Evolutionary conservation across 805 yeast species (phyloP).

Genomic region (Candida krabiensis): DNA sequence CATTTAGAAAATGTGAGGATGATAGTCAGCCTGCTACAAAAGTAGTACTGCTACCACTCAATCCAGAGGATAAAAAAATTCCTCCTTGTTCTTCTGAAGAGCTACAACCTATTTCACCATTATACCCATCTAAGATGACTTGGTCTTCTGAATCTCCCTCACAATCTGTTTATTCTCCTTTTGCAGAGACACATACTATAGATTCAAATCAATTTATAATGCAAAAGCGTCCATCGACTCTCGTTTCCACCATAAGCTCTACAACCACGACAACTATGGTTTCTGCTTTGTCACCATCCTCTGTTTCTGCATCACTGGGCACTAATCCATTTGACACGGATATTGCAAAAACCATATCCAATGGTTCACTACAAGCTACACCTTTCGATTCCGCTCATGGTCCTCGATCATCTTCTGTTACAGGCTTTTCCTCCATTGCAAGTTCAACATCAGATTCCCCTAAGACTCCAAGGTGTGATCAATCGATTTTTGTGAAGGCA

Average conservation of each 20-base stretch:
- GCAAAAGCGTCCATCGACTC: conserved; percentile 9
- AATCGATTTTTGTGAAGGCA: conserved; percentile 29
- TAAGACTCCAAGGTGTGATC: conserved; percentile 4
- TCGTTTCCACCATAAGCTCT: conserved; percentile 15
- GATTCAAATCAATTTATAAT: background rate
- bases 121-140: background rate
- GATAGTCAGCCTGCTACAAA: conserved; percentile 3
- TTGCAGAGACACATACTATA: background rate
- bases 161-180: conserved; percentile 6
- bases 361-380: conserved; percentile 6
- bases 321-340: conserved; percentile 6
- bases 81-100: conserved; percentile 31
- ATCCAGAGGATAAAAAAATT: conserved; percentile 26
- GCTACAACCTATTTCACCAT: conserved; percentile 27
- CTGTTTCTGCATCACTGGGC: conserved; percentile 6
- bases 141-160: conserved; percentile 1
- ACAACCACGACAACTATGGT: conserved; percentile 14
- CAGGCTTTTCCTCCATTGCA: conserved; percentile 2
- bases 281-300: conserved; percentile 6
- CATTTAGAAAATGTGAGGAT: background rate
- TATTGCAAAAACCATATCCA: conserved; percentile 10
- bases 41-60: conserved; percentile 27
- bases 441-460: background rate
- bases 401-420: conserved; percentile 7
- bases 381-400: conserved; percentile 8